Conservation (phyloP, 1,139 yeast genomes). For the Pichia sp. region DNA sequence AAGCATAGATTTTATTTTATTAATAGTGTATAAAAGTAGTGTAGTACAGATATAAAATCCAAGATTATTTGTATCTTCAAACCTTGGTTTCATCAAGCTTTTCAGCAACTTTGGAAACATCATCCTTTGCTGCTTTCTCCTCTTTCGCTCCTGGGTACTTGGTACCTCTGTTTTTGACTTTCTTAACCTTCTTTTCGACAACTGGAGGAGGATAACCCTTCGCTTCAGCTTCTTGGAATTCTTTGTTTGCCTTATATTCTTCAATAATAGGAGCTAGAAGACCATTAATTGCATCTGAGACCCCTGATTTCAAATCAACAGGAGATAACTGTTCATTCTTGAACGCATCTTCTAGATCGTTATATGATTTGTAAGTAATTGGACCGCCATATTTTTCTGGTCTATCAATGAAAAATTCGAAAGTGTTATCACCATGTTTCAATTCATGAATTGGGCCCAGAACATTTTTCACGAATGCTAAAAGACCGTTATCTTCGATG, state of each 20-base stretch:
- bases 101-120: constrained; percentile 17
- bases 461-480: constrained; percentile 79
- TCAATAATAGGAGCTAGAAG: constrained; percentile 80
- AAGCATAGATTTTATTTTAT: too few relatives aligned
- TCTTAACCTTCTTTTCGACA: constrained; percentile 50
- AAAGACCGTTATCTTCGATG: constrained; percentile 81
- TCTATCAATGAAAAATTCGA: constrained; percentile 68
- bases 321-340: constrained; percentile 73
- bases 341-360: constrained; percentile 65
- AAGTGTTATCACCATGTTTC: constrained; percentile 47
- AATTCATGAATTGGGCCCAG: constrained; percentile 81
- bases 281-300: constrained; percentile 71
- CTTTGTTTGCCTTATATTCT: constrained; percentile 52
- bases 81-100: constrained; percentile 24
- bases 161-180: constrained; percentile 77
- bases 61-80: too few relatives aligned
- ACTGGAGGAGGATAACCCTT: constrained; percentile 82
- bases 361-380: constrained; percentile 60
- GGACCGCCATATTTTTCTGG: constrained; percentile 98
- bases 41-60: too few relatives aligned
- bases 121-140: constrained; percentile 7
- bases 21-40: too few relatives aligned
- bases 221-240: constrained; percentile 65
- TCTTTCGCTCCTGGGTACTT: constrained; percentile 65
- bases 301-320: constrained; percentile 89